Conservation (phyloP, 345 rosid species). For the Populus nigra region DNA sequence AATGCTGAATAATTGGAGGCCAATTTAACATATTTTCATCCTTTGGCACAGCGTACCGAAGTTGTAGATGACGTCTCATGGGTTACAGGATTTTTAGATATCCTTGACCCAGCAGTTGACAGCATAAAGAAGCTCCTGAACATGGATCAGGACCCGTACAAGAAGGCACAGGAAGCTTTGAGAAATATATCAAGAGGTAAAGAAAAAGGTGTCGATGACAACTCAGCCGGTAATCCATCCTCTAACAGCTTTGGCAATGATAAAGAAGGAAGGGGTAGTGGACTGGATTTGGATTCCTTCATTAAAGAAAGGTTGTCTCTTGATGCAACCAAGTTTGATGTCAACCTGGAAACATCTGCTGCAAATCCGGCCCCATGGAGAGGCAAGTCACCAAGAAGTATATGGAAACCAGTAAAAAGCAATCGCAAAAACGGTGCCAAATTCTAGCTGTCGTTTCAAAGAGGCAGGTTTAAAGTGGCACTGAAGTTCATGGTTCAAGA, state of each 20-base stretch:
- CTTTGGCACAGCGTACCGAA: constrained; percentile 66
- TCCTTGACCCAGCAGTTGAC: constrained; percentile 89
- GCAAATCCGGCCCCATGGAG: constrained; percentile 20
- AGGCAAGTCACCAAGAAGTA: constrained; percentile 36
- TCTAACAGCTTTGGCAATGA: constrained; percentile 32
- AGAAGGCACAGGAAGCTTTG: constrained; percentile 30
- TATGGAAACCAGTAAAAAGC: constrained; percentile 36
- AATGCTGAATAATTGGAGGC: too few relatives aligned
- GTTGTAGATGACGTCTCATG: constrained; percentile 92
- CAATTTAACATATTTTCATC: neutral
- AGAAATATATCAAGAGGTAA: constrained; percentile 21
- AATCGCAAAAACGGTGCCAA: neutral
- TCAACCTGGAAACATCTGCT: constrained; percentile 40
- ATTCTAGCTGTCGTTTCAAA: too few relatives aligned
- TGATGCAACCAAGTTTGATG: constrained; percentile 56
- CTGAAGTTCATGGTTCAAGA: too few relatives aligned
- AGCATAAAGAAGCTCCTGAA: constrained; percentile 78
- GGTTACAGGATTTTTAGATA: constrained; percentile 79
- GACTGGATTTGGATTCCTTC: constrained; percentile 65
- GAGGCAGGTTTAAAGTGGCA: too few relatives aligned
- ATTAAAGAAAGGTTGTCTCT: constrained; percentile 48
- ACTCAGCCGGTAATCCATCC: constrained; percentile 2
- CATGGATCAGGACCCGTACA: constrained; percentile 49
- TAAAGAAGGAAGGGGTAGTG: constrained; percentile 26
- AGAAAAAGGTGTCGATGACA: constrained; percentile 24